phyloP scores from a whole-genome alignment of 2,329 filamentous ascomycete species.

The Penicillium sp. region DNA sequence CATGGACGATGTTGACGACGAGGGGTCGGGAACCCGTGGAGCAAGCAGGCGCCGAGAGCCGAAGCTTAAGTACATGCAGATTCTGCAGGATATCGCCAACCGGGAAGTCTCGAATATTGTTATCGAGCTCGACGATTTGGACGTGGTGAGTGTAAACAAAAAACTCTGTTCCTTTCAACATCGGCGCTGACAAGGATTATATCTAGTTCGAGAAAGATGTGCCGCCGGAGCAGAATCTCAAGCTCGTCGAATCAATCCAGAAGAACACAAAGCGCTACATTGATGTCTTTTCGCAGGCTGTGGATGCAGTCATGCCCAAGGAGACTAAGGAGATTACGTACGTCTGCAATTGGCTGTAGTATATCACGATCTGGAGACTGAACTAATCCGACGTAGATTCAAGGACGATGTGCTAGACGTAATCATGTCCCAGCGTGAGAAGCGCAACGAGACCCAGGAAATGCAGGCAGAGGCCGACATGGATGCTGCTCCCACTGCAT shows the following conservation, averaged over 20 bases:
- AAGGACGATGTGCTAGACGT: slow-evolving; percentile 98
- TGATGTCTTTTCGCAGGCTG: slow-evolving; percentile 83
- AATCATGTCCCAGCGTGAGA: slow-evolving; percentile 87
- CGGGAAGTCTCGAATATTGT: slow-evolving; percentile 73
- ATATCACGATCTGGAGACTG: not conserved
- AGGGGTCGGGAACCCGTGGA: slow-evolving; percentile 45
- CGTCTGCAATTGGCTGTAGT: slow-evolving; percentile 28
- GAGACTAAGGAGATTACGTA: slow-evolving; percentile 77
- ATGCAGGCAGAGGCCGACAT: slow-evolving; percentile 66
- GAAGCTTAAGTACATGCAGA: slow-evolving; percentile 83
- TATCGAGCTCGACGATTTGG: slow-evolving; percentile 87
- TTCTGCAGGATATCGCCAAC: slow-evolving; percentile 85
- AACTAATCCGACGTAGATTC: slow-evolving; percentile 60
- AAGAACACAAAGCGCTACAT: slow-evolving; percentile 94
- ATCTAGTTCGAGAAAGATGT: slow-evolving; percentile 72
- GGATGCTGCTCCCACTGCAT: slow-evolving; percentile 66
- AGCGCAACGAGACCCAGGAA: slow-evolving; percentile 76
- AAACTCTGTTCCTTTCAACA: not conserved
- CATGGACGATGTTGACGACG: slow-evolving; percentile 76
- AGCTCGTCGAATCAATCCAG: slow-evolving; percentile 75
- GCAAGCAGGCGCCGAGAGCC: slow-evolving; percentile 56
- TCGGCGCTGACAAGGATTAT: slow-evolving; percentile 5
- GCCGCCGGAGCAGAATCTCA: slow-evolving; percentile 67
- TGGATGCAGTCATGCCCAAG: slow-evolving; percentile 82
- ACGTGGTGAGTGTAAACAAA: slow-evolving; percentile 56